phyloP scores from a whole-genome alignment of 768 basidiomycete genomes.

The Tylopilus vinaceipallidus region DNA sequence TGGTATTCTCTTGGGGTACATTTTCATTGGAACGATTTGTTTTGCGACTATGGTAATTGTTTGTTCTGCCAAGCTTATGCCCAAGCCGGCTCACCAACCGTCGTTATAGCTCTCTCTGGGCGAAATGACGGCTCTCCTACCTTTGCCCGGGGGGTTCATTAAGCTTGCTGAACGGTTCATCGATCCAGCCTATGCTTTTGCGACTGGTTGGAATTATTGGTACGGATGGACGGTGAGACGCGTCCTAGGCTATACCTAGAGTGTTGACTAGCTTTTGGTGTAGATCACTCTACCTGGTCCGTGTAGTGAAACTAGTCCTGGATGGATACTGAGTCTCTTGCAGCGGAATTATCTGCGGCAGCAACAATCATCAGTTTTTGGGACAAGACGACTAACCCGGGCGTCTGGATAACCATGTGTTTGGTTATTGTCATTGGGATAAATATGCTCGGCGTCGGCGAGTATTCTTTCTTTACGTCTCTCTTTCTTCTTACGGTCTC shows the following conservation, averaged over 20 bases:
- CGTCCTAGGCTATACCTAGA: not conserved
- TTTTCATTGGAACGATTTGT: conserved; percentile 36
- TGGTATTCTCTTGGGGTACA: conserved; percentile 44
- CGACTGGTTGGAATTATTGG: conserved; percentile 44
- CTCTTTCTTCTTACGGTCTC: not conserved
- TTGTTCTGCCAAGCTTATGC: not conserved
- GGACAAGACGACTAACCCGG: conserved; percentile 40
- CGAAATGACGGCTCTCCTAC: conserved; percentile 48
- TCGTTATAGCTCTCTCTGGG: conserved; percentile 37
- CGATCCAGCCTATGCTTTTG: conserved; percentile 45
- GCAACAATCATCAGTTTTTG: conserved; percentile 52
- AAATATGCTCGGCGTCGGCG: conserved; percentile 42
- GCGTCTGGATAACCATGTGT: conserved; percentile 52
- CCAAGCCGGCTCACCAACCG: no score
- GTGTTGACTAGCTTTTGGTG: not conserved
- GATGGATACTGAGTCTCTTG: conserved; percentile 6
- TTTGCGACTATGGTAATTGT: conserved; percentile 36
- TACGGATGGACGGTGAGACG: conserved; percentile 34
- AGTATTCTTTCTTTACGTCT: not conserved
- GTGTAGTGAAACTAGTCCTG: conserved; percentile 1
- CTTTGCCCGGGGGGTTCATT: conserved; percentile 45
- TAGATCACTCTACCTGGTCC: conserved; percentile 29
- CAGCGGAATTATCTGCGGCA: conserved; percentile 48
- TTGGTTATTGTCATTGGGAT: conserved; percentile 49
- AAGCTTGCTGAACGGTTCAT: conserved; percentile 48